Evolutionary conservation across 2,329 filamentous ascomycete species (phyloP).

Genomic region (Grosmannia huntii): DNA sequence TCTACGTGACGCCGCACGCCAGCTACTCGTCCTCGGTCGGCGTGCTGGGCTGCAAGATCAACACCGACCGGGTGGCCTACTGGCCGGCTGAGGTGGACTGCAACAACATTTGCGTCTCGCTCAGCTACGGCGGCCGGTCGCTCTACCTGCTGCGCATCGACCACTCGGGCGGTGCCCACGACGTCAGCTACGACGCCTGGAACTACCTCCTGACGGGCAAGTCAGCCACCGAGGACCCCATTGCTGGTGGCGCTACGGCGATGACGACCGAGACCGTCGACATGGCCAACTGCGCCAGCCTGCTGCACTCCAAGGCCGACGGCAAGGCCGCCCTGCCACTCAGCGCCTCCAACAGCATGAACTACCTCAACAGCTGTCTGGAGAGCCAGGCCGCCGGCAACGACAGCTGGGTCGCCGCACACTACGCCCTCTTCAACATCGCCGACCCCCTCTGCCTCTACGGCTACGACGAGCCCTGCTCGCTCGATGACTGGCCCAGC

Average conservation of each 20-base stretch:
- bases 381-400: constrained; percentile 14
- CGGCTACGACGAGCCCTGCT: constrained; percentile 33
- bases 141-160: constrained; percentile 46
- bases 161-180: constrained; percentile 39
- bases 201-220: constrained; percentile 37
- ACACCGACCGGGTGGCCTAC: constrained; percentile 47
- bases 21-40: constrained; percentile 42
- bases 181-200: constrained; percentile 49
- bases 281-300: constrained; percentile 30
- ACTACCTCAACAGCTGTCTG: constrained; percentile 35
- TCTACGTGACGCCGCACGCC: constrained; percentile 39
- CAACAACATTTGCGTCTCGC: constrained; percentile 41
- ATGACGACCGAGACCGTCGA: constrained; percentile 34
- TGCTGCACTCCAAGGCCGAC: constrained; percentile 29
- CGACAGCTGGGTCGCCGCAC: constrained; percentile 32
- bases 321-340: constrained; percentile 12
- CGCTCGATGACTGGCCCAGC: constrained; percentile 27
- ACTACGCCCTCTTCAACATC: constrained; percentile 39
- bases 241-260: constrained; percentile 31
- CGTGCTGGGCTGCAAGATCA: constrained; percentile 44
- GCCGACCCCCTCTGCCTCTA: constrained; percentile 32
- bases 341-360: constrained; percentile 39
- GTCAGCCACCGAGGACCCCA: constrained; percentile 31
- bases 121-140: constrained; percentile 32
- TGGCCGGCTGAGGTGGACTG: constrained; percentile 39